phyloP scores from a whole-genome alignment of 2,329 filamentous ascomycete genomes.

The Arthrinium phaeospermum region DNA sequence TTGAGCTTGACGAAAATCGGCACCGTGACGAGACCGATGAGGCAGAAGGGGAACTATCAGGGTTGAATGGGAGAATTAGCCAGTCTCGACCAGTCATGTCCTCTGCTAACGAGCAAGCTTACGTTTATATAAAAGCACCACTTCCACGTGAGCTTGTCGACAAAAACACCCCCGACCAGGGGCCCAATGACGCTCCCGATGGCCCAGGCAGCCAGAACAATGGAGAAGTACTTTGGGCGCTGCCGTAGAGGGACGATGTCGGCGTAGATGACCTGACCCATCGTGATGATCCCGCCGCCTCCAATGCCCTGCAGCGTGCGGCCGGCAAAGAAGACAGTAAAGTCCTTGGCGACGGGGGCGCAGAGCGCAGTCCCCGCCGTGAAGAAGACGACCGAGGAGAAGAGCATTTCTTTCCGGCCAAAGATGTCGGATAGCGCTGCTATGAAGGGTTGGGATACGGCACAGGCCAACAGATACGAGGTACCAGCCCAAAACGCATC shows the following conservation, averaged over 20 bases:
- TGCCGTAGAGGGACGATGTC: slow-evolving; percentile 28
- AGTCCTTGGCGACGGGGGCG: slow-evolving; percentile 20
- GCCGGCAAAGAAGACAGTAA: slow-evolving; percentile 22
- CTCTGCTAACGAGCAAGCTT: not conserved
- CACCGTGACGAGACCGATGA: slow-evolving; percentile 27
- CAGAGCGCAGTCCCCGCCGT: slow-evolving; percentile 42
- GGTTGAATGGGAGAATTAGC: not conserved
- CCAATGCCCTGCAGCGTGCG: slow-evolving; percentile 25
- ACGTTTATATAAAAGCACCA: slow-evolving; percentile 31
- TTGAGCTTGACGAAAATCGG: slow-evolving; percentile 28
- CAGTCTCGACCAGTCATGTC: not conserved
- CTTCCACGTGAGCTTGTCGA: slow-evolving; percentile 24
- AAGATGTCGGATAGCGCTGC: slow-evolving; percentile 52
- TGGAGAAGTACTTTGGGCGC: slow-evolving; percentile 26
- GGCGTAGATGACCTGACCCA: slow-evolving; percentile 25
- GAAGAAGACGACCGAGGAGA: slow-evolving; percentile 49
- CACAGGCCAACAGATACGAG: slow-evolving; percentile 50
- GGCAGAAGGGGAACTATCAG: slow-evolving; percentile 27
- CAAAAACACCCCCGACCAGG: slow-evolving; percentile 25
- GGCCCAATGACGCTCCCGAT: slow-evolving; percentile 28
- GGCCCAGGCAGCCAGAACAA: slow-evolving; percentile 26
- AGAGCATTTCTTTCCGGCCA: slow-evolving; percentile 50
- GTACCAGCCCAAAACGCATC: slow-evolving; percentile 56
- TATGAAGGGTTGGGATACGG: slow-evolving; percentile 49
- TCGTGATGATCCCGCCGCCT: slow-evolving; percentile 25